These are phyloP conservation scores for Mrakia frigida DNA, from an alignment of 768 basidiomycete species.

Conservation along the genomic window DNA sequence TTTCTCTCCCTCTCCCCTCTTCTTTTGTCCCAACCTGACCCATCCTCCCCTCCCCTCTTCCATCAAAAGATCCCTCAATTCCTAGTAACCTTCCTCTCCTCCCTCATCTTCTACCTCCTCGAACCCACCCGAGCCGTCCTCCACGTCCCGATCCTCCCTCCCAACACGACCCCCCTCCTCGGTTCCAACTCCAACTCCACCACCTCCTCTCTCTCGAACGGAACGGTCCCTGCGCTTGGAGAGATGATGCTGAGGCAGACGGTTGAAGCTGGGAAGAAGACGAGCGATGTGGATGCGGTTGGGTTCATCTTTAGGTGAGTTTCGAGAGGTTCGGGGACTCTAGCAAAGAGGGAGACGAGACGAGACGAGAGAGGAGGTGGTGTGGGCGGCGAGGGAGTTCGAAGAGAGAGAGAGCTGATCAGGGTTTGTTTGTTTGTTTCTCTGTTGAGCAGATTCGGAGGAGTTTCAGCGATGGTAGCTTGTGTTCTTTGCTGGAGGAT, in stretches of 20 bases:
- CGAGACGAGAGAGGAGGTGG: too few species aligned
- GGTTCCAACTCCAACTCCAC: not conserved
- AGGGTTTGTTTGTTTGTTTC: not conserved
- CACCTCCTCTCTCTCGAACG: not conserved
- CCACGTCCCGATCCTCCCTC: constrained; percentile 35
- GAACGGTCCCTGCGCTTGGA: not conserved
- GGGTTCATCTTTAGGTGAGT: constrained; percentile 73
- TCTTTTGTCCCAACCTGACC: not conserved
- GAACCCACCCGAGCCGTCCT: constrained; percentile 53
- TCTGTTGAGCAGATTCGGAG: constrained; percentile 19
- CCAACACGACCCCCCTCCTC: constrained; percentile 34
- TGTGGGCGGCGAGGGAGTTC: too few species aligned
- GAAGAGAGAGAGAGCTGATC: not conserved
- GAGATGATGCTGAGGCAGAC: constrained; percentile 27
- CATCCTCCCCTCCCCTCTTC: not conserved
- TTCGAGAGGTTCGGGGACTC: not conserved
- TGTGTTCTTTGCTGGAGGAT: constrained; percentile 26
- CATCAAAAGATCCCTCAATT: constrained; percentile 67
- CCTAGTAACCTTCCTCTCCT: constrained; percentile 76
- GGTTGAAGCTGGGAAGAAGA: constrained; percentile 38
- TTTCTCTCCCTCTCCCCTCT: not conserved
- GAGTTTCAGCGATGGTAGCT: constrained; percentile 21
- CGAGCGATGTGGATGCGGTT: constrained; percentile 59
- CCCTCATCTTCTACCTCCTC: constrained; percentile 77
- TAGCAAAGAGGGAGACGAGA: too few species aligned